Percentiles rank a stretch among this genome's conserved stretches.
Evolutionary conservation across 495 filamentous ascomycete genomes (phyloP).

Genomic region (Tuber magnatum): DNA sequence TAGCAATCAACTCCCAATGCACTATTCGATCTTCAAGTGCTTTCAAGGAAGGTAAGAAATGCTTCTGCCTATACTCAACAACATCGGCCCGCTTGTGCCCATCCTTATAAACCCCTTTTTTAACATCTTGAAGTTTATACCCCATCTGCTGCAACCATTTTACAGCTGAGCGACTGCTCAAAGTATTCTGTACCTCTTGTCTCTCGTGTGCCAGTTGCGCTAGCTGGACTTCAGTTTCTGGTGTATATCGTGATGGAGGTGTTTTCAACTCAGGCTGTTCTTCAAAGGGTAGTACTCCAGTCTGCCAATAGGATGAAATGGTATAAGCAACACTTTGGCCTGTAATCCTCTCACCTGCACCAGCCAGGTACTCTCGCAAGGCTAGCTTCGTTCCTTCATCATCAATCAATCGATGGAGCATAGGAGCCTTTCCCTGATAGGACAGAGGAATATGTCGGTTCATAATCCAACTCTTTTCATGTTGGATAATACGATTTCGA

Average conservation of each 20-base stretch:
- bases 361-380: not conserved
- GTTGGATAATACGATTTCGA: not conserved
- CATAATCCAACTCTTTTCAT: not conserved
- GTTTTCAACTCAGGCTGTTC: not conserved
- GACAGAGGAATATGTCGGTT: not conserved
- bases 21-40: not conserved
- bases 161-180: not conserved
- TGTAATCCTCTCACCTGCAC: not conserved
- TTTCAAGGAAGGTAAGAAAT: not conserved
- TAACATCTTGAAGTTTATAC: not conserved
- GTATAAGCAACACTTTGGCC: not conserved
- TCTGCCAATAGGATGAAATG: not conserved
- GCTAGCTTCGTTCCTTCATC: conserved; percentile 1
- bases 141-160: not conserved
- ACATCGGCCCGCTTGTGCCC: not conserved
- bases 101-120: not conserved
- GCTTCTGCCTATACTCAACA: not conserved
- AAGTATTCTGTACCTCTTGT: too few relatives aligned
- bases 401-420: not conserved
- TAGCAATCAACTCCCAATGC: not conserved
- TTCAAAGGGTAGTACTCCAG: not conserved
- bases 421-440: not conserved
- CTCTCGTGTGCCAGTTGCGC: too few relatives aligned
- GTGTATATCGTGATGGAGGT: not conserved
- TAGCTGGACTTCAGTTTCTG: not conserved